phyloP scores from a whole-genome alignment of 768 basidiomycete species.

The Termitomyces sp. region DNA sequence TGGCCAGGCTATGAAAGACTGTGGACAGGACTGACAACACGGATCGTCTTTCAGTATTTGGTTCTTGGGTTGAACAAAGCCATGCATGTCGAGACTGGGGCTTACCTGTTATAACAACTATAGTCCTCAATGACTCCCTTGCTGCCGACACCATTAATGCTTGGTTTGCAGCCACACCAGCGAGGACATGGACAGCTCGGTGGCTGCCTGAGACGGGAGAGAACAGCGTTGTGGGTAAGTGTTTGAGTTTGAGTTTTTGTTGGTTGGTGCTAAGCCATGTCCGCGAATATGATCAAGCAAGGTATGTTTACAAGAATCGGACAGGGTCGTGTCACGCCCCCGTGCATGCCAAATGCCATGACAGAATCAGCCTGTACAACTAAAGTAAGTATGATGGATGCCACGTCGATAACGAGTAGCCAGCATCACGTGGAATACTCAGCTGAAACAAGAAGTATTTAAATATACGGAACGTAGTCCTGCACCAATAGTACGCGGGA shows the following conservation, averaged over 20 bases:
- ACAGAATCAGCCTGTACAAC: too few species aligned
- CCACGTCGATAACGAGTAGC: too few species aligned
- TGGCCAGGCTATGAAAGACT: conserved; percentile 6
- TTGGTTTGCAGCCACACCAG: not conserved
- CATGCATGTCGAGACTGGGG: not conserved
- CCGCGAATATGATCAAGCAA: not conserved
- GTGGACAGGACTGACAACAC: not conserved
- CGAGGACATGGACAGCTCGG: not conserved
- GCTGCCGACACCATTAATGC: not conserved
- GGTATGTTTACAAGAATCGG: not conserved
- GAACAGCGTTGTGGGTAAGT: not conserved
- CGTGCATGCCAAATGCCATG: not conserved
- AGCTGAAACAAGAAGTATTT: not conserved
- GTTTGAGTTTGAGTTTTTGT: not conserved
- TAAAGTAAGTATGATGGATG: too few species aligned
- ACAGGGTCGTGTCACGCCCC: not conserved
- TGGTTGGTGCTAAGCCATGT: not conserved
- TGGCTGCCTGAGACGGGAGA: not conserved
- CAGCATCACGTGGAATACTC: not conserved
- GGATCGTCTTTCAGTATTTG: not conserved
- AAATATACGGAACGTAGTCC: too few species aligned
- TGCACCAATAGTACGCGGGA: not conserved
- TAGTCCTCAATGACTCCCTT: not conserved
- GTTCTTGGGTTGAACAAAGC: not conserved
- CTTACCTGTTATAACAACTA: not conserved